Conservation (phyloP, 2,329 filamentous ascomycete genomes). For the Penicillium sp. region DNA sequence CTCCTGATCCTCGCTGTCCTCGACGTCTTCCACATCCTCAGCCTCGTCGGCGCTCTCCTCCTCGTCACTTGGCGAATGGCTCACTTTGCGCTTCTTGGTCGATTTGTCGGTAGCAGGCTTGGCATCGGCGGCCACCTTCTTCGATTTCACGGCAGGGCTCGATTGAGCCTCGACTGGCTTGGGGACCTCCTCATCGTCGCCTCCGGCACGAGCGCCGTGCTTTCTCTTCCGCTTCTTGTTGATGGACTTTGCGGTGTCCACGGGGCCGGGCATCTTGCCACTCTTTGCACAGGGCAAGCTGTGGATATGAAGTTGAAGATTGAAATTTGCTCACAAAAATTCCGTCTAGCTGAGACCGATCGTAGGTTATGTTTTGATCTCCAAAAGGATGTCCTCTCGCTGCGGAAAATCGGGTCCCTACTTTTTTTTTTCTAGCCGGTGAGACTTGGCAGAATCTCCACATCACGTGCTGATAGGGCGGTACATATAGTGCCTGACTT, state of each 20-base stretch:
- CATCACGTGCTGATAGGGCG: slow-evolving; percentile 36
- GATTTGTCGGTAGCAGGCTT: slow-evolving; percentile 30
- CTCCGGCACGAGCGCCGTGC: slow-evolving; percentile 33
- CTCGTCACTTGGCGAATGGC: slow-evolving; percentile 39
- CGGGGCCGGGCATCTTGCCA: slow-evolving; percentile 36
- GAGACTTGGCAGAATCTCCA: slow-evolving; percentile 29
- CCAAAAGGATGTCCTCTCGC: slow-evolving; percentile 20
- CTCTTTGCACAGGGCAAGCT: slow-evolving; percentile 4
- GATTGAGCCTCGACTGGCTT: slow-evolving; percentile 28
- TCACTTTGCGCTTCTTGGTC: slow-evolving; percentile 43
- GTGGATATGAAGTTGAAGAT: slow-evolving; percentile 10
- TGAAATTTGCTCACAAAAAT: slow-evolving; percentile 7
- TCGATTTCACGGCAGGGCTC: slow-evolving; percentile 20
- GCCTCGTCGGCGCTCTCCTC: slow-evolving; percentile 31
- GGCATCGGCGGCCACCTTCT: slow-evolving; percentile 23
- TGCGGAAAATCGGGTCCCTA: slow-evolving; percentile 25
- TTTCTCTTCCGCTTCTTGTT: slow-evolving; percentile 51
- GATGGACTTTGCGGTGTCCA: slow-evolving; percentile 41
- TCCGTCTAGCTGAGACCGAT: slow-evolving; percentile 3
- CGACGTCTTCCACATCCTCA: slow-evolving; percentile 31
- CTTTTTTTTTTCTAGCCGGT: slow-evolving; percentile 32
- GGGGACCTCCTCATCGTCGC: slow-evolving; percentile 29
- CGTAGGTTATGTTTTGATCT: slow-evolving; percentile 27
- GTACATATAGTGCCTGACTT: slow-evolving; percentile 8
- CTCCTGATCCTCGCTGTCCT: slow-evolving; percentile 26